Evolutionary conservation across 1,284 basidiomycete genomes (phyloP).

Genomic region (Rhodotorula sp.): DNA sequence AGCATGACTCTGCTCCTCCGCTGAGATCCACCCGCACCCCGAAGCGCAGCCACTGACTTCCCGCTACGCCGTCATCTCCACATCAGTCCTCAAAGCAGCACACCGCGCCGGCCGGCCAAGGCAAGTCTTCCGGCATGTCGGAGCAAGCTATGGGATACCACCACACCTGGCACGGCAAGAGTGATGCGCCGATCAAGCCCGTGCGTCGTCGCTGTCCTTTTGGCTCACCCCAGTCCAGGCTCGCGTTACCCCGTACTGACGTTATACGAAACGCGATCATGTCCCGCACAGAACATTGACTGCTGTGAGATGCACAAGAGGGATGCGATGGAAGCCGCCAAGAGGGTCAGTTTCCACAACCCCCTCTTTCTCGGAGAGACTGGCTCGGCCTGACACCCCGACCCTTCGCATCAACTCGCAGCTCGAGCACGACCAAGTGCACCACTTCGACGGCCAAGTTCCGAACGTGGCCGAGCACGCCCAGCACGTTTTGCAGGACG

Average conservation of each 20-base stretch:
- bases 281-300: background rate
- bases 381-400: background rate
- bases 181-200: background rate
- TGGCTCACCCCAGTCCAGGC: background rate
- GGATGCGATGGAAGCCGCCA: background rate
- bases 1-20: too few relatives aligned
- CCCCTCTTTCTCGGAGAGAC: background rate
- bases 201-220: background rate
- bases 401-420: background rate
- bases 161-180: background rate
- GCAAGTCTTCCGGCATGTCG: too few relatives aligned
- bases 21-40: too few relatives aligned
- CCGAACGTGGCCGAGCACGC: background rate
- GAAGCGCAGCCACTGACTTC: too few relatives aligned
- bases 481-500: constrained; percentile 3
- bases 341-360: background rate
- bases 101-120: too few relatives aligned
- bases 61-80: too few relatives aligned
- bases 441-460: constrained; percentile 8
- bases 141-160: background rate
- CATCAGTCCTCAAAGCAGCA: too few relatives aligned
- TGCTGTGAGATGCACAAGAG: background rate
- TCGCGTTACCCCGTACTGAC: background rate
- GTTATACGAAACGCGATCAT: too few relatives aligned
- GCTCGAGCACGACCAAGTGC: constrained; percentile 11